Base-by-base conservation (phyloP, 495 filamentous ascomycete genomes). In the Neurospora sp. region DNA sequence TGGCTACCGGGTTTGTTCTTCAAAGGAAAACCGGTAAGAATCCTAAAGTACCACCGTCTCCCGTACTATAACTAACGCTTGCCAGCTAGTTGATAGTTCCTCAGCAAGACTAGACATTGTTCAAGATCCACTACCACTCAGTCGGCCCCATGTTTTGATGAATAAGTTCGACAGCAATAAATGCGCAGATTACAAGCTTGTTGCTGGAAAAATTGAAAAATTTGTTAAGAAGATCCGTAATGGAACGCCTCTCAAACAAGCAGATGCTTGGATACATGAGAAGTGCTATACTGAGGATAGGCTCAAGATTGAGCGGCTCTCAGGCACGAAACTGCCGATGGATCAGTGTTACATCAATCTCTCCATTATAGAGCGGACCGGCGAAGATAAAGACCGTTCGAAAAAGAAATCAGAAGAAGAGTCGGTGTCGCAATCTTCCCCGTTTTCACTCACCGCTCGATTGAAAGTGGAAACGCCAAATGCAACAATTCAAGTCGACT, bases 331-430 rank as follows among this genome's bases (percentile, higher is more conserved):
- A 14, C 69, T 83, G 9, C 48, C 75, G 27, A 80, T 83, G 78
- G 75, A 81, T 40, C 78, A 74, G 40, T 84, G 80, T 70, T 84
- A 83, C 71, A 78, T 80, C 70, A 80, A 80, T 41, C 77, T 80
- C 20, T 74, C 73, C 68, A 76, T 80, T 40, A 66, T 83, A 44
- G 74, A 79, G 73, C 53, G 75, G 61, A 40, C 68, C 6, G 42
- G 39, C 20, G 27, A 73, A 12, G 68, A 72, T 9, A 40, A 59
- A 14, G 39, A 53, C 53, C 35, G 20, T 35, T 41, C 69, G 18
- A 16, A 73, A 12, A 42, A 42, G 41, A 2, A 42, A 42, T 0
- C 16, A 42, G n/a, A 79, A 74, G 48, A 38, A 59, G 66, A 22
- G n/a, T 38, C 31, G 35, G 31, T 20, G 68, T 44, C n/a, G 3